Base-by-base conservation (phyloP, 2,329 filamentous ascomycete species). In the Curvularia lunata region DNA sequence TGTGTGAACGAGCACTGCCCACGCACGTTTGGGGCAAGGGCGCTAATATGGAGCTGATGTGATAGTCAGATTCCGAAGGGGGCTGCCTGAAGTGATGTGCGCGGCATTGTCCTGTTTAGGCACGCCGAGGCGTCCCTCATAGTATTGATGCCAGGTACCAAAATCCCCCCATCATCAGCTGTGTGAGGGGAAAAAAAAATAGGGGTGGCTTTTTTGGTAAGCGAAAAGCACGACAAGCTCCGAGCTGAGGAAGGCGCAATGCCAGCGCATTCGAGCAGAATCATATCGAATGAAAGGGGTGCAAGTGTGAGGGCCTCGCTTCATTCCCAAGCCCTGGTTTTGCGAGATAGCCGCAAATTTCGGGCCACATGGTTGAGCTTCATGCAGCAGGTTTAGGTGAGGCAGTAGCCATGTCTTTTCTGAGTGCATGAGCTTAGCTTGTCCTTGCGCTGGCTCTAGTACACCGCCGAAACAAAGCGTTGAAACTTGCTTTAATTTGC, bases 201-300 rank as follows among this genome's bases (percentile, higher is more conserved):
- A 25, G 23, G 23, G 23, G 37, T 47, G 54, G 57, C 38, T 41
- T n/a, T 41, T 4, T 9, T 13, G n/a, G n/a, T 23, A 19, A 32
- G 30, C 30, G 23, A 25, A 25, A 34, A 34, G 9, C 12, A 34
- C 30, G 12, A n/a, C 32, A 30, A 10, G 4, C 6, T 25, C n/a
- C n/a, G 16, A n/a, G 32, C 32, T 34, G 49, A 42, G 48, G 54
- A 51, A 25, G 59, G 47, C 58, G 57, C 48, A 52, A 57, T 51
- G 58, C 58, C 63, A 63, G 48, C 54, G 52, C 63, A 65, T 52
- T 57, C 52, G 27, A 52, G 37, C 50, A 40, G 23, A 25, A 25
- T 25, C 23, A 25, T 25, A 25, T 6, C 23, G 23, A 25, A 25
- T 25, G 40, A 41, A 42, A 48, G 48, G 13, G 12, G 30, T 34